Conservation (phyloP, 345 rosid genomes). For the Eucalyptus marginata region DNA sequence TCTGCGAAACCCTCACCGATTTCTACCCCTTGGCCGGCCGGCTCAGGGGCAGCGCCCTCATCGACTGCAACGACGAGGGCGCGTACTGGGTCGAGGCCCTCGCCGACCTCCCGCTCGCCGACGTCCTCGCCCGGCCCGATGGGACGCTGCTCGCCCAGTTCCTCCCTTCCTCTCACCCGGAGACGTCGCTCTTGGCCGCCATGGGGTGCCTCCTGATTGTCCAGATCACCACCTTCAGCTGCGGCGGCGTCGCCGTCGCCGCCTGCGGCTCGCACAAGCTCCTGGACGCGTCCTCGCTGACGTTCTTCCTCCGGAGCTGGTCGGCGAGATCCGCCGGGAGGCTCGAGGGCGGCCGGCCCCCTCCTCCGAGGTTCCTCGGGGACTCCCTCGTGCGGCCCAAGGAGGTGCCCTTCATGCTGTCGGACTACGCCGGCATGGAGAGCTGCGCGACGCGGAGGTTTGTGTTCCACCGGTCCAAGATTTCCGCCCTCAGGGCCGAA, state of each 20-base stretch:
- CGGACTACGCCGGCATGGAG: not conserved
- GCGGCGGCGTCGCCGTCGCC: not conserved
- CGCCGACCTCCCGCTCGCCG: not conserved
- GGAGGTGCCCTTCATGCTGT: not conserved
- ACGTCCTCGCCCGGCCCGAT: not conserved
- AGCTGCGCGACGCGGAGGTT: not conserved
- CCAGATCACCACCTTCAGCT: not conserved
- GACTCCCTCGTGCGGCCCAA: not conserved
- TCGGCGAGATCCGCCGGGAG: not conserved
- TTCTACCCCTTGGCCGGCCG: constrained; percentile 8
- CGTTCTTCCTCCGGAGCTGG: not conserved
- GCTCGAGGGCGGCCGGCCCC: not conserved
- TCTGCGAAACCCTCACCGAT: not conserved
- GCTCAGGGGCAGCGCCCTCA: not conserved
- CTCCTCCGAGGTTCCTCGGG: not conserved
- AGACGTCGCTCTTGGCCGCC: not conserved
- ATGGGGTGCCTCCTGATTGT: not conserved
- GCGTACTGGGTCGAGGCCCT: not conserved
- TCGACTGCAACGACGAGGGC: constrained; percentile 7
- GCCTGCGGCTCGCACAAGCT: not conserved
- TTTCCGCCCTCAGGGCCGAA: not conserved
- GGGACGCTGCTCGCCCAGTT: not conserved
- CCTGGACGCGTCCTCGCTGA: not conserved
- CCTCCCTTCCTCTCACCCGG: not conserved
- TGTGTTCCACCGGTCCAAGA: not conserved